Evolutionary conservation across 768 basidiomycete species (phyloP).

Genomic region (Agrocybe praecox): DNA sequence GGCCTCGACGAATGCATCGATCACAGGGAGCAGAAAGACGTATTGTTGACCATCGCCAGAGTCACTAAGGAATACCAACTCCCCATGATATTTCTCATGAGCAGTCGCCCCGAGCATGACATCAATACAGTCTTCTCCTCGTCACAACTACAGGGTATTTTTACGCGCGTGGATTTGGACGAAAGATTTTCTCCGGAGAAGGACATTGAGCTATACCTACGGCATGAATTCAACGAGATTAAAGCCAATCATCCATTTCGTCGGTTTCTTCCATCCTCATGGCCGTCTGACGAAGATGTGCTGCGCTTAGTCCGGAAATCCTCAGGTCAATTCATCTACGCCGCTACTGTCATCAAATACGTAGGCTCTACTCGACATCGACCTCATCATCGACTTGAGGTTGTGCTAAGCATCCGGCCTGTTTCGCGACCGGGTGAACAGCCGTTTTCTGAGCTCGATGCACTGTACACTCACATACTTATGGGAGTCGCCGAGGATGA

Average conservation of each 20-base stretch:
- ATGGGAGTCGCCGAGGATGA: not conserved
- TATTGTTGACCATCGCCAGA: not conserved
- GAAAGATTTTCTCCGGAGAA: not conserved
- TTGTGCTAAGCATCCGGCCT: not conserved
- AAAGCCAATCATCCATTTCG: not conserved
- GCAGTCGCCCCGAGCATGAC: slow-evolving; percentile 9
- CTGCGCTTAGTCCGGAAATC: not conserved
- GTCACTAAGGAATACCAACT: not conserved
- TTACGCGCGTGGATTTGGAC: slow-evolving; percentile 2
- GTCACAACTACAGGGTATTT: not conserved
- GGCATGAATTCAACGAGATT: not conserved
- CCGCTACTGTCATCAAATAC: slow-evolving; percentile 1
- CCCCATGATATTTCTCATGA: slow-evolving; percentile 1
- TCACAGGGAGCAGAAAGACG: not conserved
- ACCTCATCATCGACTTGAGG: not conserved
- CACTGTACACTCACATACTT: not conserved
- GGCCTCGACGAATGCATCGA: slow-evolving; percentile 17
- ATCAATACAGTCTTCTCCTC: slow-evolving; percentile 2
- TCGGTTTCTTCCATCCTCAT: not conserved
- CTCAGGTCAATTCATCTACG: slow-evolving; percentile 3
- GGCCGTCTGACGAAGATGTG: not conserved
- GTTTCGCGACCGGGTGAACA: not conserved
- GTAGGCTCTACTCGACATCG: not conserved
- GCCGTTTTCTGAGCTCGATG: not conserved
- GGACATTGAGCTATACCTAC: slow-evolving; percentile 5